These are phyloP conservation scores for Aspergillus sclerotiicarbonarius DNA, from an alignment of 495 filamentous ascomycete species.

Conservation along the genomic window DNA sequence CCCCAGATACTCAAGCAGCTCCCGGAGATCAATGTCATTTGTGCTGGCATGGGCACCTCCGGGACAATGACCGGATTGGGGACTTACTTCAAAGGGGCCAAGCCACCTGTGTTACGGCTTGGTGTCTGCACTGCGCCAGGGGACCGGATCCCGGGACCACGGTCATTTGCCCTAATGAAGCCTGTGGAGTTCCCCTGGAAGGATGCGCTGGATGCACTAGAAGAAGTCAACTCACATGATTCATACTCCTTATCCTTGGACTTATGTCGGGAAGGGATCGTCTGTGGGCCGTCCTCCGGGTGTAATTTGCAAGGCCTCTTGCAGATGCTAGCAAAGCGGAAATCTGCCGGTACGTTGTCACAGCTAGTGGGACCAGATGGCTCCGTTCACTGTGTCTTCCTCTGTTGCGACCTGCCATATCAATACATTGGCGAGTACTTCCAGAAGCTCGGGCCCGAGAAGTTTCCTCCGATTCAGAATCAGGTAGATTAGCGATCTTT, in stretches of 20 bases:
- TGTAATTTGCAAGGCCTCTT: constrained; percentile 55
- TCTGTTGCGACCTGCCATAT: constrained; percentile 62
- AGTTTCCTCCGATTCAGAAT: constrained; percentile 58
- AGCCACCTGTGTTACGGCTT: constrained; percentile 49
- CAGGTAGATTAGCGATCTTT: constrained; percentile 35
- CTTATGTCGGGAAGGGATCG: constrained; percentile 55
- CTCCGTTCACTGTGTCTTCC: constrained; percentile 55
- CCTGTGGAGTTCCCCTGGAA: constrained; percentile 59
- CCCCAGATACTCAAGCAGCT: constrained; percentile 57
- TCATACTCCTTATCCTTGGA: constrained; percentile 54
- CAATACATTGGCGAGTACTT: constrained; percentile 63
- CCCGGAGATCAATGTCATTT: constrained; percentile 57
- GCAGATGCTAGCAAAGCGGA: constrained; percentile 48
- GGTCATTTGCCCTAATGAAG: constrained; percentile 50
- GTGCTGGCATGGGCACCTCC: constrained; percentile 56
- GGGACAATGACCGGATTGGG: constrained; percentile 56
- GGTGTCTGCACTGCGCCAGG: constrained; percentile 56
- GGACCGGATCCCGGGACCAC: constrained; percentile 57
- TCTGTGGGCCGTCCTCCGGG: constrained; percentile 60
- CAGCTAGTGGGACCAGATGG: constrained; percentile 46
- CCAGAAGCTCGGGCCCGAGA: constrained; percentile 45
- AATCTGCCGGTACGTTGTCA: constrained; percentile 39
- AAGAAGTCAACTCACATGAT: constrained; percentile 52
- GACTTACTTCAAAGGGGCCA: constrained; percentile 51
- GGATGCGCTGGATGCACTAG: constrained; percentile 49